Conservation (phyloP, 306 rosid species). For the Rosa chinensis region DNA sequence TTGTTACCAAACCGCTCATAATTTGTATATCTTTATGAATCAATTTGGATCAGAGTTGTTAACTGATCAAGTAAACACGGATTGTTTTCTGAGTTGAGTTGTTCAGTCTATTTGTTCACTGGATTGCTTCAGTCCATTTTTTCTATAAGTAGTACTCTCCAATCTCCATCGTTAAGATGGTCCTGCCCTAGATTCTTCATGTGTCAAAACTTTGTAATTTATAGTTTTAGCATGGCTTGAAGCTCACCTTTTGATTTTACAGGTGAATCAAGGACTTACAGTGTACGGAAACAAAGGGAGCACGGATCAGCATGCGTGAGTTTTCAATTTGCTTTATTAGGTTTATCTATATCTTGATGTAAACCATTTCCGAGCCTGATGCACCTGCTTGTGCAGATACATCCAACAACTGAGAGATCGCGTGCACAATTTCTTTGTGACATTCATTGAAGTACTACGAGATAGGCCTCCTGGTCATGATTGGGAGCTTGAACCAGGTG, state of each 20-base stretch:
- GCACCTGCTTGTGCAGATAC: conserved; percentile 51
- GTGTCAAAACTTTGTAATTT: not conserved
- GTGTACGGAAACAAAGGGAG: conserved; percentile 96
- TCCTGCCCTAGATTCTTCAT: not conserved
- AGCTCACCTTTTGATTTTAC: conserved; percentile 25
- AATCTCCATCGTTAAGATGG: not conserved
- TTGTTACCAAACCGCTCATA: not conserved
- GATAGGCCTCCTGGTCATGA: conserved; percentile 99
- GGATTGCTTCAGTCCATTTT: not conserved
- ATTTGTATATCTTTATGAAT: not conserved
- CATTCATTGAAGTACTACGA: conserved; percentile 92
- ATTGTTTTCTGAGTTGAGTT: not conserved
- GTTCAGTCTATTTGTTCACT: not conserved
- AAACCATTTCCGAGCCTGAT: conserved; percentile 10
- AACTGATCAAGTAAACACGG: not conserved
- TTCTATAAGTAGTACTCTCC: not conserved
- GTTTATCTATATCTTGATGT: conserved; percentile 1
- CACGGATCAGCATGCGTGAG: conserved; percentile 98
- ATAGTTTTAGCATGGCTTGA: not conserved
- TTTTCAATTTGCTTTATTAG: conserved; percentile 24
- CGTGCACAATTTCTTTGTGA: conserved; percentile 89
- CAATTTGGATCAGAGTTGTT: not conserved
- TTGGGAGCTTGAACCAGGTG: conserved; percentile 99
- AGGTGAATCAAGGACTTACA: conserved; percentile 91
- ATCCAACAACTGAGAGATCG: conserved; percentile 98